These are phyloP conservation scores for Maudiozyma barnettii DNA, from an alignment of 805 yeast genomes.

Conservation along the genomic window DNA sequence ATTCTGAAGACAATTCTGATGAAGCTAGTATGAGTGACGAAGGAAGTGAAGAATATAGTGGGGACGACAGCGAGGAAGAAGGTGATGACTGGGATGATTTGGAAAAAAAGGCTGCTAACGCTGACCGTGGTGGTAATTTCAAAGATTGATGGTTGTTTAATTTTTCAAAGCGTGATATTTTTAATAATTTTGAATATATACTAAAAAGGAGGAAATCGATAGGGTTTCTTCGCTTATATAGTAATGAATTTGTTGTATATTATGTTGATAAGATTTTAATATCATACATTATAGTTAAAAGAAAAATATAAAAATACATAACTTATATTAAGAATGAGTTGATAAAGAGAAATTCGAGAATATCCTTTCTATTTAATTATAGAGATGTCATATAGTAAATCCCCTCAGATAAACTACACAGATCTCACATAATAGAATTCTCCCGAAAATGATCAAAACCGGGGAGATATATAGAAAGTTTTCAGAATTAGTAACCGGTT, in stretches of 20 bases:
- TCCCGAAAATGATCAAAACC: not conserved
- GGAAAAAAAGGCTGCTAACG: slow-evolving; percentile 33
- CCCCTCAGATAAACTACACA: slow-evolving; percentile 6
- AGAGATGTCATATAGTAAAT: not conserved
- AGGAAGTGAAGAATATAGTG: slow-evolving; percentile 22
- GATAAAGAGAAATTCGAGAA: not conserved
- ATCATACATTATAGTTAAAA: not conserved
- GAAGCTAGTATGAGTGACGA: slow-evolving; percentile 31
- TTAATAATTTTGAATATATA: too few relatives aligned
- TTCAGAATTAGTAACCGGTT: slow-evolving; percentile 51
- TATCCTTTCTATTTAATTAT: too few relatives aligned
- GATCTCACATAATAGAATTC: not conserved
- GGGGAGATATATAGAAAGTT: too few relatives aligned
- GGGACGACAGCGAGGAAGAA: slow-evolving; percentile 25
- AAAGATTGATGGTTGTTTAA: slow-evolving; percentile 11
- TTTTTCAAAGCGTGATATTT: not conserved
- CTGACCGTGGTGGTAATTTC: slow-evolving; percentile 27
- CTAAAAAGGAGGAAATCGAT: too few relatives aligned
- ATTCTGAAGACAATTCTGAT: slow-evolving; percentile 31
- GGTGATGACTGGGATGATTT: slow-evolving; percentile 35
- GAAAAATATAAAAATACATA: not conserved
- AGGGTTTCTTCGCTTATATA: not conserved
- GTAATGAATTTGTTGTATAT: not conserved
- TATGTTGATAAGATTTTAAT: not conserved
- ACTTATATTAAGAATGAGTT: not conserved